Percentiles rank a stretch among this genome's conserved stretches.
Conservation (phyloP, 2,329 filamentous ascomycete species). For the Fusarium graminum region DNA sequence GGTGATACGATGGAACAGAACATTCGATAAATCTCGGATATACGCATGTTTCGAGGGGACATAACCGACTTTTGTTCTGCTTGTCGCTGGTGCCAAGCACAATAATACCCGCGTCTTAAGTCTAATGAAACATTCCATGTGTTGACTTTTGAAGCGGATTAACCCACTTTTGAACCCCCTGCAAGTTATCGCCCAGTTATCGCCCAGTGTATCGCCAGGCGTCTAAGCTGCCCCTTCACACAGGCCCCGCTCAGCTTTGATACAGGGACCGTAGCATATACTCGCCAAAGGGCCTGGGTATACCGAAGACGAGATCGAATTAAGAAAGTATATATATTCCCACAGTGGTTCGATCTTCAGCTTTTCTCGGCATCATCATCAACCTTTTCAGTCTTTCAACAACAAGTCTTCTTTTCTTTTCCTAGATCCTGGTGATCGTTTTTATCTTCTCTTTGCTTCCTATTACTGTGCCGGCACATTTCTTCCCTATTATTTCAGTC, state of each 20-base stretch:
- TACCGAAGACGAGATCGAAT: neutral
- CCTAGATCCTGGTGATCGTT: constrained; percentile 47
- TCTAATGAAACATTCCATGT: constrained; percentile 34
- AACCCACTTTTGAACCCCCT: constrained; percentile 8
- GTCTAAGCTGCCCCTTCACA: constrained; percentile 33
- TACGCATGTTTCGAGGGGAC: constrained; percentile 20
- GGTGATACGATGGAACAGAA: constrained; percentile 6
- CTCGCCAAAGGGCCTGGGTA: neutral
- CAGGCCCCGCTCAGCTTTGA: constrained; percentile 39
- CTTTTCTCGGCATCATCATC: constrained; percentile 36
- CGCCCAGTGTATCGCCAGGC: neutral
- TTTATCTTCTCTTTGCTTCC: constrained; percentile 28
- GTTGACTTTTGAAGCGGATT: constrained; percentile 31
- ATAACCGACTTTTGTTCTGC: constrained; percentile 8
- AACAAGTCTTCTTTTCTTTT: constrained; percentile 29
- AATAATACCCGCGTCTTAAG: constrained; percentile 1
- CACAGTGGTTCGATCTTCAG: neutral
- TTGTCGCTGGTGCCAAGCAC: constrained; percentile 9
- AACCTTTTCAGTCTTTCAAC: constrained; percentile 26
- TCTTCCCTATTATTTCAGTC: constrained; percentile 6
- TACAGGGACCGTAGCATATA: constrained; percentile 43
- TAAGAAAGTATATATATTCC: constrained; percentile 39
- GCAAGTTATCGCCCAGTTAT: constrained; percentile 8
- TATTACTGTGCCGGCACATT: constrained; percentile 44
- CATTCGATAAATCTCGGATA: constrained; percentile 23